A percentile compares a stretch with the other conserved stretches of the same genome.
Conservation (phyloP, 805 yeast species). For the Nadsonia fulvescens region DNA sequence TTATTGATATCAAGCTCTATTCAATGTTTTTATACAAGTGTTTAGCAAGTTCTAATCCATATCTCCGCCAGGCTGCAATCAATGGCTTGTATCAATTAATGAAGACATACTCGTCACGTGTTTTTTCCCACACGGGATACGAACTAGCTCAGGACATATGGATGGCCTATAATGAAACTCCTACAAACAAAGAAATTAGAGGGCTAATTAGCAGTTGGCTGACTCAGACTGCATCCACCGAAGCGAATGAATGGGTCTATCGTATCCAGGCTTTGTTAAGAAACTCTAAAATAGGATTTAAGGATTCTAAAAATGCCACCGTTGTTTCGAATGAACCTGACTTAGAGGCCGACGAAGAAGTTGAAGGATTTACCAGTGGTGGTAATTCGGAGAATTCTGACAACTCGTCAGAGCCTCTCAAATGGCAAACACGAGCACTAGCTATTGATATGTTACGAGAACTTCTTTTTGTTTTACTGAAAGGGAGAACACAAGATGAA, state of each 20-base stretch:
- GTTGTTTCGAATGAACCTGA: conserved; percentile 7
- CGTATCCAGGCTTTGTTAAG: no score
- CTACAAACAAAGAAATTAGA: conserved; percentile 26
- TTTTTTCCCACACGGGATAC: conserved; percentile 23
- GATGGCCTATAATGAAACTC: conserved; percentile 33
- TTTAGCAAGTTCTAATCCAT: conserved; percentile 8
- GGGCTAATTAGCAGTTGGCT: conserved; percentile 43
- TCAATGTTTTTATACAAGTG: conserved; percentile 11
- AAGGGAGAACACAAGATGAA: conserved; percentile 10
- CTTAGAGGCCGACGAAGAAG: conserved; percentile 26
- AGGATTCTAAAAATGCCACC: no score
- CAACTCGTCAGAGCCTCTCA: conserved; percentile 19
- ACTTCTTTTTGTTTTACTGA: conserved; percentile 13
- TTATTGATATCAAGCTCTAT: conserved; percentile 17
- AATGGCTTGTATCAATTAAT: conserved; percentile 41
- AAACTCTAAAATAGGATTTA: no score
- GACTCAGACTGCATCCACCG: conserved; percentile 27
- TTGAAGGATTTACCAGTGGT: conserved; percentile 18
- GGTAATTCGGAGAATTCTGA: conserved; percentile 7
- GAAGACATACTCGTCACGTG: conserved; percentile 30
- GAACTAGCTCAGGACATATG: conserved; percentile 39
- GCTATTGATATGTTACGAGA: conserved; percentile 16
- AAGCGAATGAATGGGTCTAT: conserved; percentile 35
- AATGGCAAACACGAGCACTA: conserved; percentile 26
- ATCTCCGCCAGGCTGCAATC: conserved; percentile 25